Conservation (phyloP, 2,329 filamentous ascomycete genomes). For the Ramichloridium luteum region DNA sequence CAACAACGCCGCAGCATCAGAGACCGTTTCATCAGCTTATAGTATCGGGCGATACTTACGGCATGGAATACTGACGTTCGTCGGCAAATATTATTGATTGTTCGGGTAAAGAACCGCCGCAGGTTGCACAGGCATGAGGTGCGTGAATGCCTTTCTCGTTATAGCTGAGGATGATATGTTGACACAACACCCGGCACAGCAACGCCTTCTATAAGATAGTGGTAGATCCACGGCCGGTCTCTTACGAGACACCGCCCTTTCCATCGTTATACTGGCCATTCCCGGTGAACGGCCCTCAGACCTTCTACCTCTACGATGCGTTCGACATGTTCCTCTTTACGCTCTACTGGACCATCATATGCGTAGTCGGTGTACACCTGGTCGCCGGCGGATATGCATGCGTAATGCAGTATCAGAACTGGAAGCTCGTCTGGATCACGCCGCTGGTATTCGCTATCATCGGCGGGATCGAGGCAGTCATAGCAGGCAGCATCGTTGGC, state of each 20-base stretch:
- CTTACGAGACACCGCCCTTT: conserved; percentile 60
- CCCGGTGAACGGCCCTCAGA: conserved; percentile 42
- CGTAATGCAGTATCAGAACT: conserved; percentile 51
- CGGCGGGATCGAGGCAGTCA: conserved; percentile 61
- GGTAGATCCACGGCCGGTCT: conserved; percentile 36
- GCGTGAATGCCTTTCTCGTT: no score
- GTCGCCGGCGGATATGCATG: conserved; percentile 60
- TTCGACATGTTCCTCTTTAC: conserved; percentile 80
- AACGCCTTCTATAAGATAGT: conserved; percentile 34
- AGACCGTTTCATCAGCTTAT: no score
- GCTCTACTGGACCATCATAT: conserved; percentile 70
- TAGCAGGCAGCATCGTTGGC: conserved; percentile 72
- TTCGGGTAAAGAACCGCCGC: no score
- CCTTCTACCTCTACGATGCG: conserved; percentile 58
- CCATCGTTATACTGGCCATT: conserved; percentile 72
- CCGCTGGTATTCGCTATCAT: conserved; percentile 59
- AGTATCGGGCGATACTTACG: no score
- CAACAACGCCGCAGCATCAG: no score
- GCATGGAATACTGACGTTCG: no score
- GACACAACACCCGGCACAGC: no score
- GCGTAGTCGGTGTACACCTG: conserved; percentile 64
- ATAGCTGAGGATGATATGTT: no score
- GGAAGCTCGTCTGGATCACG: conserved; percentile 54
- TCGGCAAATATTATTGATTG: no score
- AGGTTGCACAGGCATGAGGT: no score